Evolutionary conservation across 352 stramenopile genomes (phyloP).

Genomic region (Plasmopara viticola): DNA sequence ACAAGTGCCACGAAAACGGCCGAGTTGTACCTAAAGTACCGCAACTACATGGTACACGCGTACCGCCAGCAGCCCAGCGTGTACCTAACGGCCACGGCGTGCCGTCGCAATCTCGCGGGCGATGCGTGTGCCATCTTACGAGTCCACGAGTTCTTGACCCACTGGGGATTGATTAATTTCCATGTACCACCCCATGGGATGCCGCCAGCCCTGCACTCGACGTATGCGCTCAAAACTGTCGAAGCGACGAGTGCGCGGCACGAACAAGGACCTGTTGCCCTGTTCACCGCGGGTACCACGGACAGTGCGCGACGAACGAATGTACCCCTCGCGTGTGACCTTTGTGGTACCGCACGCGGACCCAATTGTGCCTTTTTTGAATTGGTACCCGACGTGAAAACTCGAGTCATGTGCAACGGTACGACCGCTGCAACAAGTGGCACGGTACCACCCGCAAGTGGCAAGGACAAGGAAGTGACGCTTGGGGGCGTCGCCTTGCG

Average conservation of each 20-base stretch:
- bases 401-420: conserved; percentile 27
- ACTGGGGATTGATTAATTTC: conserved; percentile 86
- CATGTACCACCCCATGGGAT: conserved; percentile 69
- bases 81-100: conserved; percentile 79
- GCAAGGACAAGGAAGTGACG: conserved; percentile 28
- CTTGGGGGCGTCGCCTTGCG: conserved; percentile 38
- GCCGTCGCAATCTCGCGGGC: conserved; percentile 69
- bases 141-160: conserved; percentile 80
- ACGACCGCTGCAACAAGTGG: conserved; percentile 3
- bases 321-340: conserved; percentile 35
- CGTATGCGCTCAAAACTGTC: conserved; percentile 37
- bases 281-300: conserved; percentile 29
- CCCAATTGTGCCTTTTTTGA: conserved; percentile 40
- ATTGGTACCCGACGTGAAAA: conserved; percentile 53
- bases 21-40: conserved; percentile 79
- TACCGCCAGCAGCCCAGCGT: conserved; percentile 74
- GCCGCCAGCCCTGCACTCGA: conserved; percentile 43
- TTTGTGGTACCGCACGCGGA: conserved; percentile 35
- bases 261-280: conserved; percentile 15
- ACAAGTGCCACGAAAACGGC: conserved; percentile 26
- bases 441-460: conserved; percentile 2
- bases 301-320: conserved; percentile 17
- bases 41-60: conserved; percentile 82
- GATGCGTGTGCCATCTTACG: conserved; percentile 79
- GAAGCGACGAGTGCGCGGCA: background rate